Evolutionary conservation across 306 rosid genomes (phyloP).

Genomic region (Amphicarpaea edgeworthii): DNA sequence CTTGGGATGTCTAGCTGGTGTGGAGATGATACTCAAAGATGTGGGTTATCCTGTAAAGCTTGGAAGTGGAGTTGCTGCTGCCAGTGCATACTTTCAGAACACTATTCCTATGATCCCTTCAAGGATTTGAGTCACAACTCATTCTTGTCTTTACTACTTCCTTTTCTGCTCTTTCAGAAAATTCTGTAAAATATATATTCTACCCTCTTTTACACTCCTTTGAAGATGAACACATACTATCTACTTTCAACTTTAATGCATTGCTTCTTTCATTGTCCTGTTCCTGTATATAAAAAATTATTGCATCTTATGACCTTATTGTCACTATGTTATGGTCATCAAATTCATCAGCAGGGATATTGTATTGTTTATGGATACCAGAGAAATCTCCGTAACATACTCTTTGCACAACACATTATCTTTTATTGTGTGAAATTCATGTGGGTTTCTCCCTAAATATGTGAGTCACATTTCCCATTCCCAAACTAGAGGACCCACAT

Average conservation of each 20-base stretch:
- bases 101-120: conserved; percentile 87
- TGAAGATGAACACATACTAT: conserved; percentile 47
- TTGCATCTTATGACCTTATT: conserved; percentile 5
- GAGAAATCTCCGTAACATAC: no score
- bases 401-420: no score
- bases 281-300: conserved; percentile 13
- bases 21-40: conserved; percentile 95
- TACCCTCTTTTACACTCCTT: conserved; percentile 52
- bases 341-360: conserved; percentile 5
- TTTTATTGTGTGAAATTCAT: no score
- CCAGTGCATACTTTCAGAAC: conserved; percentile 83
- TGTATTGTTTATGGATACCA: no score
- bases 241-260: conserved; percentile 41
- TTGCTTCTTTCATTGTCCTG: conserved; percentile 42
- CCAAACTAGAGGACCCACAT: no score
- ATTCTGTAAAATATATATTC: conserved; percentile 66
- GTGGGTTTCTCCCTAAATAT: no score
- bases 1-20: conserved; percentile 98
- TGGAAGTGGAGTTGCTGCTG: conserved; percentile 98
- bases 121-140: conserved; percentile 67
- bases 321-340: conserved; percentile 5
- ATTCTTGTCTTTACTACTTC: conserved; percentile 49
- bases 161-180: conserved; percentile 47
- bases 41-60: conserved; percentile 95
- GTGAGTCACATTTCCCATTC: no score